Conservation (phyloP, 2,329 filamentous ascomycete species). For the Diaporthe citri region DNA sequence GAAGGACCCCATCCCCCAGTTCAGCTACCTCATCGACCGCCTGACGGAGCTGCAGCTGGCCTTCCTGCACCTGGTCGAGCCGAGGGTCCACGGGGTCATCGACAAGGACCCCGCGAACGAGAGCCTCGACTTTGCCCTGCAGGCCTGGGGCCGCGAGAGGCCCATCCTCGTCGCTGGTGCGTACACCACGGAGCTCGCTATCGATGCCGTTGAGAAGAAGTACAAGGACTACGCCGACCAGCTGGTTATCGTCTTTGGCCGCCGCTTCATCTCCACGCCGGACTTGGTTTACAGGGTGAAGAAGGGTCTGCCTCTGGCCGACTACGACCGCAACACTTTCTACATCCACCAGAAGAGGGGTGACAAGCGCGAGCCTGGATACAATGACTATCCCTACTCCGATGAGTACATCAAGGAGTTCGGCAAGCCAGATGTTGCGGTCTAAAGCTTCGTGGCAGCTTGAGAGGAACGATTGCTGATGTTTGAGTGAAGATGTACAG, state of each 20-base stretch:
- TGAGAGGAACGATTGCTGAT: too few relatives aligned
- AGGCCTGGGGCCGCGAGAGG: constrained; percentile 49
- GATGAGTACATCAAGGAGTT: constrained; percentile 43
- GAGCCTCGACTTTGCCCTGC: constrained; percentile 45
- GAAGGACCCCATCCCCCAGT: constrained; percentile 69
- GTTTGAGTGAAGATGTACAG: too few relatives aligned
- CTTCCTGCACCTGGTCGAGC: constrained; percentile 71
- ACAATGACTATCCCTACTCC: constrained; percentile 45
- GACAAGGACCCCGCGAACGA: constrained; percentile 35
- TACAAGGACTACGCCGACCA: constrained; percentile 40
- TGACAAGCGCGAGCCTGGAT: constrained; percentile 42
- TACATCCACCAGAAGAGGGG: constrained; percentile 44
- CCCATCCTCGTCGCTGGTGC: constrained; percentile 51
- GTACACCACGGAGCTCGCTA: constrained; percentile 46
- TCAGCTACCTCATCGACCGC: constrained; percentile 64
- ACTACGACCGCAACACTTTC: constrained; percentile 48
- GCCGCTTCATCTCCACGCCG: constrained; percentile 53
- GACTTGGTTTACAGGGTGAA: constrained; percentile 50
- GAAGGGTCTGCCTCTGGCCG: constrained; percentile 44
- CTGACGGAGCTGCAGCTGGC: constrained; percentile 66
- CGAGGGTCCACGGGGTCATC: constrained; percentile 54
- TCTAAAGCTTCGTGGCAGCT: background rate
- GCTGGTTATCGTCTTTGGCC: constrained; percentile 47
- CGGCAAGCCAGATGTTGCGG: constrained; percentile 38
- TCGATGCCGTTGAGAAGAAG: constrained; percentile 37